Conservation (phyloP, 2,329 filamentous ascomycete species). For the Neopestalotiopsis clavispora region DNA sequence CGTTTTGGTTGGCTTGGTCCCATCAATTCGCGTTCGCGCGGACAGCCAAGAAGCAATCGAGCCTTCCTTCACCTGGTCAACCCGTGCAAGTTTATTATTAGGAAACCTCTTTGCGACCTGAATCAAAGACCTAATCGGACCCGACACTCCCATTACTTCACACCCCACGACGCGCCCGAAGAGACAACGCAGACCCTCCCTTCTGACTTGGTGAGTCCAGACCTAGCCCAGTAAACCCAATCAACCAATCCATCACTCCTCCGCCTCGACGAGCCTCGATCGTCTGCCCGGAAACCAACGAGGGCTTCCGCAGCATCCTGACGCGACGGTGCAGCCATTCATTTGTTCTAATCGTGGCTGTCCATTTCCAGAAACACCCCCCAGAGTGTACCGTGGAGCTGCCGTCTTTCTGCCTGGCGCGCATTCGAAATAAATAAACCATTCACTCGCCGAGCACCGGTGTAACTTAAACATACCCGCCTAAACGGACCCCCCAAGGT, state of each 20-base stretch:
- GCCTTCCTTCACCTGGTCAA: neutral
- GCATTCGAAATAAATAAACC: slow-evolving; percentile 5
- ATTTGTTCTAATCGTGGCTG: neutral
- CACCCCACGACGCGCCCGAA: slow-evolving; percentile 15
- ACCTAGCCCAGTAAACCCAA: slow-evolving; percentile 23
- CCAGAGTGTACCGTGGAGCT: neutral
- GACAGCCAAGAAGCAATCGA: neutral
- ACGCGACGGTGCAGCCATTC: slow-evolving; percentile 18
- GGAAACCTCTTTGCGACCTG: slow-evolving; percentile 16
- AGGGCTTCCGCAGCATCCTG: slow-evolving; percentile 6
- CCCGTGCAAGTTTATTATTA: neutral
- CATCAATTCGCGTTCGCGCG: neutral
- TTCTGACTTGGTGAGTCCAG: slow-evolving; percentile 11
- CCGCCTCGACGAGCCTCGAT: slow-evolving; percentile 10
- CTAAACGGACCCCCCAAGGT: slow-evolving; percentile 5
- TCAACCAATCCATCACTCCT: slow-evolving; percentile 12
- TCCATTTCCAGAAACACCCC: slow-evolving; percentile 6
- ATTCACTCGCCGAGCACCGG: slow-evolving; percentile 13
- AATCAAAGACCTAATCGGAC: neutral
- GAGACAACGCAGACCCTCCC: slow-evolving; percentile 23
- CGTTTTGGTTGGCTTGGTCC: neutral
- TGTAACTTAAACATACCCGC: slow-evolving; percentile 14
- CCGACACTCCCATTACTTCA: neutral
- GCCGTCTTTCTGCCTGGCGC: neutral
- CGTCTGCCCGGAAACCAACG: neutral